Evolutionary conservation across 148 eudicot genomes (phyloP).

Genomic region (Nyssa sinensis): DNA sequence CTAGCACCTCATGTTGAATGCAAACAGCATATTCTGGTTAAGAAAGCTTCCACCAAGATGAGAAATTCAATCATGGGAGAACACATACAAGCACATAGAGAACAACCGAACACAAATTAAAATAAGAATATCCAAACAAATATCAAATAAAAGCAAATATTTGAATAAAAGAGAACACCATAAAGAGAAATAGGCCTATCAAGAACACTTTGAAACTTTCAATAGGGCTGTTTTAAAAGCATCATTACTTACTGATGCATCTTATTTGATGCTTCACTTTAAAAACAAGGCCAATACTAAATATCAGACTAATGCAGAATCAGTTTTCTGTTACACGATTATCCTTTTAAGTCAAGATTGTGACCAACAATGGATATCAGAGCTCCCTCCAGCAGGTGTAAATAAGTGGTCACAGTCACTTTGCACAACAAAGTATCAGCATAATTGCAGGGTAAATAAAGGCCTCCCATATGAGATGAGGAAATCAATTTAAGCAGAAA

Average conservation of each 20-base stretch:
- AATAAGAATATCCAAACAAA: neutral
- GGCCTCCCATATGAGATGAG: too few relatives aligned
- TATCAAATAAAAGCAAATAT: neutral
- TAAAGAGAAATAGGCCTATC: neutral
- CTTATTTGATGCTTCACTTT: neutral
- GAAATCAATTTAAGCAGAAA: constrained; percentile 2
- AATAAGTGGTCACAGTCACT: neutral
- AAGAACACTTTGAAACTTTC: neutral
- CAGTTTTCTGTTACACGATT: neutral
- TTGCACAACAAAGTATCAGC: neutral
- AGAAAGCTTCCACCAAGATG: neutral
- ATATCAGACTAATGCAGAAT: neutral
- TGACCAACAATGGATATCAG: neutral
- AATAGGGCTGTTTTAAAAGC: neutral
- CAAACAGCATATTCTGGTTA: neutral
- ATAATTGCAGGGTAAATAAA: too few relatives aligned
- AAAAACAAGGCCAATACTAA: neutral
- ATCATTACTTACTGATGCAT: neutral
- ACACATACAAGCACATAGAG: neutral
- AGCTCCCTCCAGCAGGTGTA: neutral
- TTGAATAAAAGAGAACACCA: neutral
- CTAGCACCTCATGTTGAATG: constrained; percentile 17
- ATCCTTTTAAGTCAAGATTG: neutral
- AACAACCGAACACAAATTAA: neutral
- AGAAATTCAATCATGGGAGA: neutral